Evolutionary conservation across 495 filamentous ascomycete genomes (phyloP).

Genomic region (Patellaria atrata): DNA sequence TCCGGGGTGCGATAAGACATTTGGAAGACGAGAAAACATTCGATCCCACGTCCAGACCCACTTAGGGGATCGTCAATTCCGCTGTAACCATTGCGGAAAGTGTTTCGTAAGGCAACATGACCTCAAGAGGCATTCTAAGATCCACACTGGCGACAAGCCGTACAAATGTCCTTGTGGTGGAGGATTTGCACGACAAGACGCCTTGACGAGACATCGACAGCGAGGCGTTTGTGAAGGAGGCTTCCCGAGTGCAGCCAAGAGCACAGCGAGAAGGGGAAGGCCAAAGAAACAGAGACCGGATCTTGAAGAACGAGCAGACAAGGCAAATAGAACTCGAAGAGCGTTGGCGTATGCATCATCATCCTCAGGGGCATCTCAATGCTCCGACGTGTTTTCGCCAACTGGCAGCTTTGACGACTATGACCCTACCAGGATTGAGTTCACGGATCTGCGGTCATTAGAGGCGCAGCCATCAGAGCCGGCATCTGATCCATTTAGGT

Average conservation of each 20-base stretch:
- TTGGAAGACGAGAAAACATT: conserved; percentile 92
- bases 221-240: conserved; percentile 89
- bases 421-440: no score
- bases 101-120: conserved; percentile 95
- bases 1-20: conserved; percentile 65
- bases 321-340: conserved; percentile 19
- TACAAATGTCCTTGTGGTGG: conserved; percentile 84
- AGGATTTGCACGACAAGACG: conserved; percentile 85
- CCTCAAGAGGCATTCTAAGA: conserved; percentile 91
- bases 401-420: no score
- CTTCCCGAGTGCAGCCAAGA: conserved; percentile 34
- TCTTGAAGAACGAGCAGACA: conserved; percentile 23
- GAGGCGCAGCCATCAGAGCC: conserved; percentile 10
- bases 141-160: conserved; percentile 85
- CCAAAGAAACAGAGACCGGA: conserved; percentile 30
- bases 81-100: conserved; percentile 77
- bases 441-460: no score
- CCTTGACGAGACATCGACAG: conserved; percentile 83
- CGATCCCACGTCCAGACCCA: conserved; percentile 96
- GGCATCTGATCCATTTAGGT: conserved; percentile 17
- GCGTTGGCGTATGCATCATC: conserved; percentile 16
- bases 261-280: conserved; percentile 25
- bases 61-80: conserved; percentile 84
- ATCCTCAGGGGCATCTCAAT: conserved; percentile 10
- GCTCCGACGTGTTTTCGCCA: conserved; percentile 8